These are phyloP conservation scores for Bipolaris oryzae DNA, from an alignment of 2,329 filamentous ascomycete genomes.

Conservation along the genomic window DNA sequence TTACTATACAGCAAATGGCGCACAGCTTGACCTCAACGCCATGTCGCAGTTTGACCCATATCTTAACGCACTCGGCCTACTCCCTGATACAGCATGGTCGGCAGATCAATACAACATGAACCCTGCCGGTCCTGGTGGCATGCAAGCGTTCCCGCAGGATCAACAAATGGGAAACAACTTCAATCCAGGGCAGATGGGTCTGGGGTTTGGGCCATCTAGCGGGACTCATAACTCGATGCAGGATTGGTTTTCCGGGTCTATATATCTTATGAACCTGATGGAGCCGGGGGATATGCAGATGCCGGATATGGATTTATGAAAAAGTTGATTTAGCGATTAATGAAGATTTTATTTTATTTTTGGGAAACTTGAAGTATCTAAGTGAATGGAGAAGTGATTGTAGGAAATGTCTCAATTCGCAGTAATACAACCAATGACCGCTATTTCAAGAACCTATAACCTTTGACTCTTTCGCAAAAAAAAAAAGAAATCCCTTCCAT, in stretches of 20 bases:
- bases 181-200: conserved; percentile 5
- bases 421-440: too few species aligned
- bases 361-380: too few species aligned
- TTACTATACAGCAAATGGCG: conserved; percentile 23
- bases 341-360: too few species aligned
- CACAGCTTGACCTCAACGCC: conserved; percentile 29
- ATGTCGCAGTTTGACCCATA: conserved; percentile 65
- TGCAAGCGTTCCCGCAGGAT: conserved; percentile 16
- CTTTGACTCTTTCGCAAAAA: too few species aligned
- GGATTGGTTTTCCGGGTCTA: conserved; percentile 70
- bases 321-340: neutral
- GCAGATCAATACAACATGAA: conserved; percentile 21
- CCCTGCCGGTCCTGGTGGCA: conserved; percentile 3
- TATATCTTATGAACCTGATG: conserved; percentile 68
- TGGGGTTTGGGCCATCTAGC: conserved; percentile 15
- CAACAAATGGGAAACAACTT: neutral
- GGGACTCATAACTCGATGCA: conserved; percentile 56
- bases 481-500: too few species aligned
- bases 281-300: conserved; percentile 57
- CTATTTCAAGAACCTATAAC: too few species aligned
- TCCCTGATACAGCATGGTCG: conserved; percentile 50
- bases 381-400: neutral
- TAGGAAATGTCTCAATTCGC: neutral
- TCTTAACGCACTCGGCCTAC: conserved; percentile 67
- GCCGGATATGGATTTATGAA: conserved; percentile 31